phyloP scores from a whole-genome alignment of 2,329 filamentous ascomycete genomes.

The Aschersonia sp. region DNA sequence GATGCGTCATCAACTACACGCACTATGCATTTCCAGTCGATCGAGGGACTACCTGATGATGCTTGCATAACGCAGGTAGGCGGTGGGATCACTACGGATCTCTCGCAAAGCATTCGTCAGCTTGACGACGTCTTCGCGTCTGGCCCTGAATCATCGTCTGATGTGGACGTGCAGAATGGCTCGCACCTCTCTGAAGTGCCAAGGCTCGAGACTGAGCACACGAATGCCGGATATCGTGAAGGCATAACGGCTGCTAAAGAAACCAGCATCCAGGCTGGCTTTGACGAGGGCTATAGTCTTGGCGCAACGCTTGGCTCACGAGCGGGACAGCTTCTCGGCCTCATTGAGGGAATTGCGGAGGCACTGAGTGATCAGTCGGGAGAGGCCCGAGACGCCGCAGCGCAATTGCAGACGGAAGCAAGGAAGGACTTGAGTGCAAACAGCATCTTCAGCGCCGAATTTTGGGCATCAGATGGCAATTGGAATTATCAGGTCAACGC shows the following conservation, averaged over 20 bases:
- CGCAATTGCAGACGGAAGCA: slow-evolving; percentile 32
- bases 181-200: slow-evolving; percentile 49
- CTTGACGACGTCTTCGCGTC: slow-evolving; percentile 24
- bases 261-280: slow-evolving; percentile 66
- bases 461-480: slow-evolving; percentile 54
- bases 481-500: slow-evolving; percentile 48
- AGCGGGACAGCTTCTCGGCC: slow-evolving; percentile 61
- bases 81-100: slow-evolving; percentile 2
- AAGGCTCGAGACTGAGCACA: slow-evolving; percentile 60
- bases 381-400: slow-evolving; percentile 9
- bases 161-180: slow-evolving; percentile 5
- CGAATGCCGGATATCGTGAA: slow-evolving; percentile 80
- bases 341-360: slow-evolving; percentile 55
- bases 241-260: slow-evolving; percentile 67
- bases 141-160: slow-evolving; percentile 9
- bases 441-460: slow-evolving; percentile 49
- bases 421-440: slow-evolving; percentile 44
- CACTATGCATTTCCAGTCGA: slow-evolving; percentile 21
- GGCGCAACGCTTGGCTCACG: slow-evolving; percentile 67
- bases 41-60: slow-evolving; percentile 14
- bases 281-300: slow-evolving; percentile 79
- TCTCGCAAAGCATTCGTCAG: slow-evolving; percentile 7
- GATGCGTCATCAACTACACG: background rate
- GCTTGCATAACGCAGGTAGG: slow-evolving; percentile 10
- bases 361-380: slow-evolving; percentile 22